These are phyloP conservation scores for Phytophthora pistaciae DNA, from an alignment of 352 stramenopile genomes.

Conservation along the genomic window DNA sequence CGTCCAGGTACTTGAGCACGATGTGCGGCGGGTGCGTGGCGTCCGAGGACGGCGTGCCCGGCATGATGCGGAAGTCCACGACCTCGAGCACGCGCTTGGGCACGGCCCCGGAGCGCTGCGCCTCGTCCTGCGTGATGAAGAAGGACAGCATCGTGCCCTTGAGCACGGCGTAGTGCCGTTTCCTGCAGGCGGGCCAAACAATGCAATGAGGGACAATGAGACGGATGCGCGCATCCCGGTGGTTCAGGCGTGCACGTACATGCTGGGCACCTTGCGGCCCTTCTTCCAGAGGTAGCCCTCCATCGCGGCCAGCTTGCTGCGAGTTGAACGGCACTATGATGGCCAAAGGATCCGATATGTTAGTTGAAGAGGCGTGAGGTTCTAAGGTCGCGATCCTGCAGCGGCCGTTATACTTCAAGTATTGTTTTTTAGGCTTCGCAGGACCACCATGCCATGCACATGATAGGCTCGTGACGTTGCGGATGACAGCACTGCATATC, in stretches of 20 bases:
- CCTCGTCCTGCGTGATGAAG: slow-evolving; percentile 66
- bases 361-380: neutral
- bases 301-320: slow-evolving; percentile 26
- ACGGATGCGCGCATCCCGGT: neutral
- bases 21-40: slow-evolving; percentile 22
- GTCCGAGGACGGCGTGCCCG: slow-evolving; percentile 8
- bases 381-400: neutral
- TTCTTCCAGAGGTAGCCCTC: slow-evolving; percentile 63
- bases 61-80: slow-evolving; percentile 41
- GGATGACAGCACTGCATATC: neutral
- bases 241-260: slow-evolving; percentile 33
- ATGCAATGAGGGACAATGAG: neutral
- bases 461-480: neutral
- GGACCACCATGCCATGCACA: too few species aligned
- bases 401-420: neutral
- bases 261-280: slow-evolving; percentile 50
- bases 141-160: slow-evolving; percentile 83
- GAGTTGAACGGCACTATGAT: neutral
- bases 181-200: slow-evolving; percentile 37
- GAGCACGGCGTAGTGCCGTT: slow-evolving; percentile 76
- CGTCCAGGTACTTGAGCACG: slow-evolving; percentile 46
- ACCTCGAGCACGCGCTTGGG: slow-evolving; percentile 75
- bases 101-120: slow-evolving; percentile 39
- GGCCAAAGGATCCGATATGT: neutral
- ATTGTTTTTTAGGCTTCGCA: neutral